These are phyloP conservation scores for Penicillium ucsense DNA, from an alignment of 495 filamentous ascomycete genomes.

Conservation along the genomic window DNA sequence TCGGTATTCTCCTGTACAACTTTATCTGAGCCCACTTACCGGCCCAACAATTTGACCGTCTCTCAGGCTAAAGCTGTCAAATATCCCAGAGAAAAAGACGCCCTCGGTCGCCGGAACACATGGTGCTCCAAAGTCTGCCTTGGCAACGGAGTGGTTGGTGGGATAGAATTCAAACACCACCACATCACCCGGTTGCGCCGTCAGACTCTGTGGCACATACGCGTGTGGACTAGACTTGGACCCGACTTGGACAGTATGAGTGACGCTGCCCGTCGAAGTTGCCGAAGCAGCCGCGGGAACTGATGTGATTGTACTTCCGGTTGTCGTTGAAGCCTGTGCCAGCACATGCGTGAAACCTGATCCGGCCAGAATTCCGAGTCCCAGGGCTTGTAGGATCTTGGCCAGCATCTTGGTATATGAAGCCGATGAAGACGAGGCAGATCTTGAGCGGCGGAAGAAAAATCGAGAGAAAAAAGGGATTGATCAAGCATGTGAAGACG, in stretches of 20 bases:
- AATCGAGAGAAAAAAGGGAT: too few relatives aligned
- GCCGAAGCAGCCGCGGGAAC: slow-evolving; percentile 4
- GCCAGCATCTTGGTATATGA: too few relatives aligned
- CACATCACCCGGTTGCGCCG: slow-evolving; percentile 42
- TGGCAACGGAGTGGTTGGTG: slow-evolving; percentile 51
- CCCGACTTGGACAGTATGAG: slow-evolving; percentile 44
- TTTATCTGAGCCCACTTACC: slow-evolving; percentile 4
- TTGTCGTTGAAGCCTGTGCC: not conserved
- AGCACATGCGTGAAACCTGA: too few relatives aligned
- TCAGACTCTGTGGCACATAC: slow-evolving; percentile 44
- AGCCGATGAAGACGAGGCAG: too few relatives aligned
- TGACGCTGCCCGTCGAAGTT: slow-evolving; percentile 16
- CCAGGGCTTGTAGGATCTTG: too few relatives aligned
- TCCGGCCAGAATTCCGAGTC: too few relatives aligned
- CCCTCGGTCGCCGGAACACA: slow-evolving; percentile 41
- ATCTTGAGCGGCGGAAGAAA: too few relatives aligned
- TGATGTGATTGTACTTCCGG: slow-evolving; percentile 1
- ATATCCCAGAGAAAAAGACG: slow-evolving; percentile 32
- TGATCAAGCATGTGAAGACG: too few relatives aligned
- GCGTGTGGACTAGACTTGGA: slow-evolving; percentile 28
- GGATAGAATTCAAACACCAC: slow-evolving; percentile 55
- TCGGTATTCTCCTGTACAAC: too few relatives aligned
- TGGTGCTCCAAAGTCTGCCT: slow-evolving; percentile 46
- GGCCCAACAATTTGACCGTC: slow-evolving; percentile 21
- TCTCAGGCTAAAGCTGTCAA: slow-evolving; percentile 19